These are phyloP conservation scores for Clonostachys byssicola DNA, from an alignment of 2,329 filamentous ascomycete genomes.

Conservation along the genomic window DNA sequence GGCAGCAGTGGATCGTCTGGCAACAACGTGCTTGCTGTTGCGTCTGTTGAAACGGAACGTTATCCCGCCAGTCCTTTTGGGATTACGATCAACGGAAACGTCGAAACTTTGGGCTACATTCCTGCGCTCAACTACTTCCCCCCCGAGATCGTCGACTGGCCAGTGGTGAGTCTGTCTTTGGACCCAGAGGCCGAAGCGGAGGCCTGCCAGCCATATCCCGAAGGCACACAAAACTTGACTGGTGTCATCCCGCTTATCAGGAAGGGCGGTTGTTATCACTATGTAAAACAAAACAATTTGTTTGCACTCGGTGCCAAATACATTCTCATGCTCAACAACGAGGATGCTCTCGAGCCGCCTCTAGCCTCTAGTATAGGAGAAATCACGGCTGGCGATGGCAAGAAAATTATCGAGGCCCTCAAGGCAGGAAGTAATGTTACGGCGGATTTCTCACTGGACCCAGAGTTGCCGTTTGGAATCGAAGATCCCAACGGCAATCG, in stretches of 20 bases:
- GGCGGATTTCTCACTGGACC: slow-evolving; percentile 16
- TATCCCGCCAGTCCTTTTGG: slow-evolving; percentile 17
- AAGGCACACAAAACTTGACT: slow-evolving; percentile 10
- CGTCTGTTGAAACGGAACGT: slow-evolving; percentile 27
- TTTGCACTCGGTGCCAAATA: slow-evolving; percentile 15
- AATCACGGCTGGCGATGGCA: slow-evolving; percentile 11
- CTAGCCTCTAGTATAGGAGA: background rate
- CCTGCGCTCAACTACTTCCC: slow-evolving; percentile 25
- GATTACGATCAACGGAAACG: slow-evolving; percentile 17
- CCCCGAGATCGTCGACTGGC: slow-evolving; percentile 24
- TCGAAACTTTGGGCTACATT: slow-evolving; percentile 20
- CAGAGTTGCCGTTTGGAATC: slow-evolving; percentile 12
- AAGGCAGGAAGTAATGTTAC: slow-evolving; percentile 16
- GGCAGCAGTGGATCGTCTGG: slow-evolving; percentile 30
- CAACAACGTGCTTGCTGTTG: slow-evolving; percentile 33
- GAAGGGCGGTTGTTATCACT: slow-evolving; percentile 18
- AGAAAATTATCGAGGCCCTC: slow-evolving; percentile 15
- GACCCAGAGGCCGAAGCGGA: slow-evolving; percentile 15
- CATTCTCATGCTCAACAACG: slow-evolving; percentile 4
- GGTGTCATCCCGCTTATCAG: slow-evolving; percentile 19
- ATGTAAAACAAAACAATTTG: slow-evolving; percentile 15
- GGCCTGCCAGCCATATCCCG: slow-evolving; percentile 16
- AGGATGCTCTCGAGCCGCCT: background rate
- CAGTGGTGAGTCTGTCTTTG: slow-evolving; percentile 14
- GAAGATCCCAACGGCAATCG: slow-evolving; percentile 11